Evolutionary conservation across 257 asterid genomes (phyloP).

Genomic region (Solanum pinnatisectum): DNA sequence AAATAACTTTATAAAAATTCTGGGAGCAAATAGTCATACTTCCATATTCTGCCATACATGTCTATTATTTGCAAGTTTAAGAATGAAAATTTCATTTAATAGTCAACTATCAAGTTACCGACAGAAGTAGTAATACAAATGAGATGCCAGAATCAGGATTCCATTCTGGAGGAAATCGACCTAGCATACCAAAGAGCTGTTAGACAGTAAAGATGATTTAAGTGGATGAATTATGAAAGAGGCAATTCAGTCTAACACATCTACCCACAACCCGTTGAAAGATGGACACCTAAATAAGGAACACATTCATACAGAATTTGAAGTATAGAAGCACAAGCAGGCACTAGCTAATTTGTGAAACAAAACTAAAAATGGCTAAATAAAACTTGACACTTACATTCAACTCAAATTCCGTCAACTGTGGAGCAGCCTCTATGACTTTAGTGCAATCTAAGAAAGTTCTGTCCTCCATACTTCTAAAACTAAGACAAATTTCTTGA

Average conservation of each 20-base stretch:
- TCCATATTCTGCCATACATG: background rate
- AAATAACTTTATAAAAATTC: background rate
- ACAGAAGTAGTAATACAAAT: background rate
- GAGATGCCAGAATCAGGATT: background rate
- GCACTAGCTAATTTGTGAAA: background rate
- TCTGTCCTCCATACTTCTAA: background rate
- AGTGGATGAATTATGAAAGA: background rate
- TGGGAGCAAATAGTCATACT: background rate
- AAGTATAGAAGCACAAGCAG: background rate
- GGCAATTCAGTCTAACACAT: background rate
- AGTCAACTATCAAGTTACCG: background rate
- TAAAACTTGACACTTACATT: background rate
- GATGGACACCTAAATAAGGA: background rate
- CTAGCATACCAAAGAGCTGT: background rate
- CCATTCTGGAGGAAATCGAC: background rate
- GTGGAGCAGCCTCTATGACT: background rate
- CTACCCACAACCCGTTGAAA: background rate
- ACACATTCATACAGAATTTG: background rate
- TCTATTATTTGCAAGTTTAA: background rate
- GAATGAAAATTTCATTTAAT: background rate
- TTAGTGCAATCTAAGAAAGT: background rate
- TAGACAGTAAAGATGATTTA: background rate
- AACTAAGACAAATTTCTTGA: conserved; percentile 32
- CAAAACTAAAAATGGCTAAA: too few species aligned
- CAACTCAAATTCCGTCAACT: background rate